Evolutionary conservation across 2,329 filamentous ascomycete species (phyloP), one percentile per base, ranked within the genome.

Genomic region (Sporothrix phasma): DNA sequence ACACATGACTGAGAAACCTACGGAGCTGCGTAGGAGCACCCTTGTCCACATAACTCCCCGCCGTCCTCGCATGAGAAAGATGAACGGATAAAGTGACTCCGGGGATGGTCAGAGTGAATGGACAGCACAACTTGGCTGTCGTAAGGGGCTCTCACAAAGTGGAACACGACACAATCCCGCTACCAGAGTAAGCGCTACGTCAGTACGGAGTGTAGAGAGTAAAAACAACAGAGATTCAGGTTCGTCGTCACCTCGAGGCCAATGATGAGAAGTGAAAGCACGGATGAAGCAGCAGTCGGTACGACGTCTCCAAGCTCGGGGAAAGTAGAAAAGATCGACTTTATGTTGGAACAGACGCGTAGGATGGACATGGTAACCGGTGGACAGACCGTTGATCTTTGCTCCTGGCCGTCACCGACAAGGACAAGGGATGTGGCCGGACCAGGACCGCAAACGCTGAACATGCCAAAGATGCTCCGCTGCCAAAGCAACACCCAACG

Each of bases 1-100:
- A 59, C 62, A 63, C 62, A 63, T 63, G 53, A 63, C n/a, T 59
- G 51, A 63, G 31, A 31, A 17, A 41, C 43, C 51, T 49, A 59
- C 53, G 53, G 41, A 59, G 51, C 39, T 26, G 41, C 41, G 29
- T 47, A 37, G 26, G 56, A 26, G 56, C 24, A 34, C 37, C 54
- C 37, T 58, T 43, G 54, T 58, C 19, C 31, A 6, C 13, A 2
- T 5, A 41, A 43, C 43, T n/a, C 13, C 29, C 37, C 34, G 54
- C n/a, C 37, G 24, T 43, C 22, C 43, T 41, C 29, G 39, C 17
- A n/a, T 26, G 22, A 26, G 24, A 15, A 29, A 5, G 5, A 22
- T 5, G 22, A 43, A 26, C 10, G 15, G 22, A 15, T 2, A 29
- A 24, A 22, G n/a, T 10, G 22, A n/a, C 15, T 24, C 31, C 39